phyloP scores from a whole-genome alignment of 768 basidiomycete species.

The Goffeauzyma gilvescens region DNA sequence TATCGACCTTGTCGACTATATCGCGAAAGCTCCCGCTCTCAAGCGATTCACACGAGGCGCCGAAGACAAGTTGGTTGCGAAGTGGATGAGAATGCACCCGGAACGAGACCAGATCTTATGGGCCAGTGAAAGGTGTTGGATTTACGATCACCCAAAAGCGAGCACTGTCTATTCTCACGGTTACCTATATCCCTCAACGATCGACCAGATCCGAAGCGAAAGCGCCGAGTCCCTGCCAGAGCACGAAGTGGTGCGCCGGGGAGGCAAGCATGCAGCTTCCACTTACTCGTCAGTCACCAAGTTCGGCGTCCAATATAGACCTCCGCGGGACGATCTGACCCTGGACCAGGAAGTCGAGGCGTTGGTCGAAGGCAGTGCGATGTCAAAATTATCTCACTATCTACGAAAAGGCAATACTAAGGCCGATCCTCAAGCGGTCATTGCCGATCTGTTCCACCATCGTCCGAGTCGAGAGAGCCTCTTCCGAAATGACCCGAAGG shows the following conservation, averaged over 20 bases:
- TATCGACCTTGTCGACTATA: constrained; percentile 71
- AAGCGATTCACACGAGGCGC: constrained; percentile 53
- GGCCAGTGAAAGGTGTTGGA: constrained; percentile 85
- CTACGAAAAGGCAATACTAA: constrained; percentile 31
- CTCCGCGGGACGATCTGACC: constrained; percentile 49
- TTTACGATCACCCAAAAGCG: constrained; percentile 90
- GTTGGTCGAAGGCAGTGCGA: constrained; percentile 73
- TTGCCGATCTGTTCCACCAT: constrained; percentile 16
- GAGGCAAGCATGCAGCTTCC: constrained; percentile 31
- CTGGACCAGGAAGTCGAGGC: constrained; percentile 64
- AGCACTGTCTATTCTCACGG: constrained; percentile 94
- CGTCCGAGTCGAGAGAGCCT: constrained; percentile 19
- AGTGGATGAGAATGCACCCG: constrained; percentile 81
- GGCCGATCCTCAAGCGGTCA: neutral
- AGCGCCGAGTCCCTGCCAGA: constrained; percentile 28
- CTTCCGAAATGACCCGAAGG: constrained; percentile 37
- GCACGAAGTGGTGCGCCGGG: constrained; percentile 22
- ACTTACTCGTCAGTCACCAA: constrained; percentile 68
- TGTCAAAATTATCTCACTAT: constrained; percentile 44
- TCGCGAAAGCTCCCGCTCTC: constrained; percentile 53
- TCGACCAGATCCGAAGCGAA: constrained; percentile 44
- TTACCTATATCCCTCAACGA: constrained; percentile 81
- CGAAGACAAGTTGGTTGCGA: constrained; percentile 74
- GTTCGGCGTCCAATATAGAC: constrained; percentile 57
- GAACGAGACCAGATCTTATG: constrained; percentile 52